phyloP scores from a whole-genome alignment of 441 rosid species.

The Eruca vesicaria region DNA sequence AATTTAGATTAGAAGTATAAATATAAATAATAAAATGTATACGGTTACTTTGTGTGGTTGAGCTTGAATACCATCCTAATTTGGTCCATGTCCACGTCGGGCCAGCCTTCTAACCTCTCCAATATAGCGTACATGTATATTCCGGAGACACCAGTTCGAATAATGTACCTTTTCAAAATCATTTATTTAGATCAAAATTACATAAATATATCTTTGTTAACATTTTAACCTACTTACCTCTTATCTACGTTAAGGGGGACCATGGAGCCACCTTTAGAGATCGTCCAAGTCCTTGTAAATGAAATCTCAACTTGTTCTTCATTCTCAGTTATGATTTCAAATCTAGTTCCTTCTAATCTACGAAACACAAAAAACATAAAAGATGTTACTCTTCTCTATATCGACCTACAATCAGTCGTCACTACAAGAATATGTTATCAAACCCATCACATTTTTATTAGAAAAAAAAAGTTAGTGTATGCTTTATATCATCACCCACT shows the following conservation, averaged over 20 bases:
- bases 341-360: conserved; percentile 55
- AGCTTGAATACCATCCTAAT: conserved; percentile 79
- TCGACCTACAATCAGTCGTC: neutral
- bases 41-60: conserved; percentile 39
- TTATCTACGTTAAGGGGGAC: conserved; percentile 75
- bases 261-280: conserved; percentile 19
- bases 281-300: conserved; percentile 55
- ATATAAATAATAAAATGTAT: neutral
- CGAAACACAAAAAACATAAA: neutral
- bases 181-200: neutral
- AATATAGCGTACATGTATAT: conserved; percentile 60
- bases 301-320: conserved; percentile 70
- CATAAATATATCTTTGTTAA: neutral
- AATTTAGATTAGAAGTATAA: neutral
- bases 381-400: neutral
- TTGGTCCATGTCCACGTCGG: conserved; percentile 80
- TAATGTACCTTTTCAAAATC: conserved; percentile 48
- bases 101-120: conserved; percentile 69
- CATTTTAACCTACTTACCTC: conserved; percentile 42
- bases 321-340: conserved; percentile 45
- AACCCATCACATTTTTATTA: no score
- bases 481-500: no score
- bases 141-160: conserved; percentile 62
- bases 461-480: no score
- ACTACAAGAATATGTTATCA: no score